phyloP scores from a whole-genome alignment of 129 eudicot species.

The Logfia minima region DNA sequence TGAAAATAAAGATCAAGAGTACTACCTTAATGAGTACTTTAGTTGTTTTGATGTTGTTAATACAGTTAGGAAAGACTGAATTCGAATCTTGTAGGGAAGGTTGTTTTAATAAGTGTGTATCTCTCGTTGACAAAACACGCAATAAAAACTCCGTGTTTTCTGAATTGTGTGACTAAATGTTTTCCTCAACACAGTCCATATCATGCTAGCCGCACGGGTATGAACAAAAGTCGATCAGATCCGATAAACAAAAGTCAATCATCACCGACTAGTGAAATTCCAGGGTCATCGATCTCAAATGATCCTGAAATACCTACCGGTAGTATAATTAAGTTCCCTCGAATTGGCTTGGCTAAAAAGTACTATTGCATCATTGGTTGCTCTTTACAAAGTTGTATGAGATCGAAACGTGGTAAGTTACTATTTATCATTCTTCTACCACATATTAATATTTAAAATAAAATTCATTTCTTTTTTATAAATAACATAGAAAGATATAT shows the following conservation, averaged over 20 bases:
- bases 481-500: background rate
- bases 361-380: constrained; percentile 57
- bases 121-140: constrained; percentile 15
- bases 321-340: constrained; percentile 3
- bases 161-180: constrained; percentile 41
- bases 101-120: constrained; percentile 50
- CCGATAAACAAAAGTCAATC: background rate
- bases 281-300: background rate
- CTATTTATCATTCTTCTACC: background rate
- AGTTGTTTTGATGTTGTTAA: constrained; percentile 21
- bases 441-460: too few species aligned
- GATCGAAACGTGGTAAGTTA: constrained; percentile 20
- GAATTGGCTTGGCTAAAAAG: constrained; percentile 17
- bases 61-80: constrained; percentile 27
- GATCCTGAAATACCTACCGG: background rate
- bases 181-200: constrained; percentile 8
- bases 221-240: background rate
- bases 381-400: constrained; percentile 36
- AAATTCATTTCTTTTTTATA: background rate
- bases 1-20: constrained; percentile 13
- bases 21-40: constrained; percentile 17
- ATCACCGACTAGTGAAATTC: constrained; percentile 22
- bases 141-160: constrained; percentile 33
- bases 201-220: background rate
- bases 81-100: constrained; percentile 56